Evolutionary conservation across 345 rosid species (phyloP).

Genomic region (Clarkia xantiana): DNA sequence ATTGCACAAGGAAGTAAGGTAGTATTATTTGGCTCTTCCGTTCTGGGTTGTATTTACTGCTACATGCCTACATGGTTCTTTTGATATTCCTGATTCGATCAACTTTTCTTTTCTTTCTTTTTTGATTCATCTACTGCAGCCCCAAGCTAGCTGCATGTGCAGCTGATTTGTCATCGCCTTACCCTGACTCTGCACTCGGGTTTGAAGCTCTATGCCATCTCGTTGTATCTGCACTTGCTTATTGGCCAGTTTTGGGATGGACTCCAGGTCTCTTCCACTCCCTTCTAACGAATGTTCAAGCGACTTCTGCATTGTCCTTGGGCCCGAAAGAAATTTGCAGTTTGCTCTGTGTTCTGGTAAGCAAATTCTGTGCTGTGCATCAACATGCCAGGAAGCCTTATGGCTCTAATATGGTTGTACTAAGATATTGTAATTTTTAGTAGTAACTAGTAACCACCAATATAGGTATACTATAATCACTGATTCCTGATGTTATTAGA

Average conservation of each 20-base stretch:
- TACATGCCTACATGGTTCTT: not conserved
- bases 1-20: slow-evolving; percentile 93
- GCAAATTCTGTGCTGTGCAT: slow-evolving; percentile 9
- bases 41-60: too few relatives aligned
- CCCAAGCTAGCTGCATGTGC: slow-evolving; percentile 94
- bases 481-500: not conserved
- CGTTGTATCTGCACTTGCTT: slow-evolving; percentile 75
- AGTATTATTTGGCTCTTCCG: not conserved
- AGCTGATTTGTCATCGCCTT: slow-evolving; percentile 75
- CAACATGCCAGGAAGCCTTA: not conserved
- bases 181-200: slow-evolving; percentile 84
- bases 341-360: slow-evolving; percentile 81
- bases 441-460: too few relatives aligned
- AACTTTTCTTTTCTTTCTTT: not conserved
- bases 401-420: too few relatives aligned
- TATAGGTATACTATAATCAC: not conserved
- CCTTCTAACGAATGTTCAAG: slow-evolving; percentile 62
- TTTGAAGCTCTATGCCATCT: slow-evolving; percentile 96
- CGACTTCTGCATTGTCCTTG: slow-evolving; percentile 51
- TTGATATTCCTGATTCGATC: not conserved
- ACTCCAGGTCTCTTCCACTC: slow-evolving; percentile 87
- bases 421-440: too few relatives aligned
- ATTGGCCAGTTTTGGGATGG: slow-evolving; percentile 95
- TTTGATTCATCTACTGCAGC: slow-evolving; percentile 38
- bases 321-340: slow-evolving; percentile 99